These are phyloP conservation scores for Cubamyces sp. DNA, from an alignment of 768 basidiomycete genomes.

Conservation along the genomic window DNA sequence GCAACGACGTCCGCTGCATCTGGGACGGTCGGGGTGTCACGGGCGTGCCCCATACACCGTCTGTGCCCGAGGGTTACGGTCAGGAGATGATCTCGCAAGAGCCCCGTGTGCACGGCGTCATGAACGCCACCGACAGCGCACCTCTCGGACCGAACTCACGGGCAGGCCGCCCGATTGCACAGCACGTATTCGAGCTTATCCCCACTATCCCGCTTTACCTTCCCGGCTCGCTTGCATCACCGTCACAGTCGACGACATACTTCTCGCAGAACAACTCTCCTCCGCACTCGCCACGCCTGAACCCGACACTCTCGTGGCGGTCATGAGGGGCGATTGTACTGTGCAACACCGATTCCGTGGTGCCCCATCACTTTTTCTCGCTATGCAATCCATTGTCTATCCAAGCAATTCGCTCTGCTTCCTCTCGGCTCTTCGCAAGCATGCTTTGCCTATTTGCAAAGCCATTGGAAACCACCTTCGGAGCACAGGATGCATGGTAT, in stretches of 20 bases:
- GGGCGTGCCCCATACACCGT: slow-evolving; percentile 36
- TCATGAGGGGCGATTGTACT: slow-evolving; percentile 9
- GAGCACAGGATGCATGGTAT: neutral
- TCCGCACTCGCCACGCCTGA: slow-evolving; percentile 41
- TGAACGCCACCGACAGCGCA: slow-evolving; percentile 54
- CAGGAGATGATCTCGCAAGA: slow-evolving; percentile 66
- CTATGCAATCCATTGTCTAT: neutral
- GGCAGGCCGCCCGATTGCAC: slow-evolving; percentile 54
- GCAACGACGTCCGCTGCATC: slow-evolving; percentile 80
- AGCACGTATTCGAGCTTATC: slow-evolving; percentile 79
- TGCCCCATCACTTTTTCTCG: neutral
- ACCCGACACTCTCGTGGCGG: slow-evolving; percentile 35
- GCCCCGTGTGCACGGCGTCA: slow-evolving; percentile 85
- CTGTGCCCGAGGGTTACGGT: slow-evolving; percentile 50
- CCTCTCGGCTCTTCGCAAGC: neutral
- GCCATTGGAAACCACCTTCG: neutral
- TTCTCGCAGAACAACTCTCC: slow-evolving; percentile 41
- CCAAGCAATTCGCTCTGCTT: neutral
- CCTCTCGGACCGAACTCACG: slow-evolving; percentile 44
- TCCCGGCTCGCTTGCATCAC: slow-evolving; percentile 48
- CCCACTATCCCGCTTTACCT: slow-evolving; percentile 76
- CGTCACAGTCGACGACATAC: slow-evolving; percentile 41
- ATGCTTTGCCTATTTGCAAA: neutral
- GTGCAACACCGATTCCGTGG: neutral
- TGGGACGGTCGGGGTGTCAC: slow-evolving; percentile 80